These are phyloP conservation scores for Trichoderma sp. DNA, from an alignment of 2,329 filamentous ascomycete species.

Conservation along the genomic window DNA sequence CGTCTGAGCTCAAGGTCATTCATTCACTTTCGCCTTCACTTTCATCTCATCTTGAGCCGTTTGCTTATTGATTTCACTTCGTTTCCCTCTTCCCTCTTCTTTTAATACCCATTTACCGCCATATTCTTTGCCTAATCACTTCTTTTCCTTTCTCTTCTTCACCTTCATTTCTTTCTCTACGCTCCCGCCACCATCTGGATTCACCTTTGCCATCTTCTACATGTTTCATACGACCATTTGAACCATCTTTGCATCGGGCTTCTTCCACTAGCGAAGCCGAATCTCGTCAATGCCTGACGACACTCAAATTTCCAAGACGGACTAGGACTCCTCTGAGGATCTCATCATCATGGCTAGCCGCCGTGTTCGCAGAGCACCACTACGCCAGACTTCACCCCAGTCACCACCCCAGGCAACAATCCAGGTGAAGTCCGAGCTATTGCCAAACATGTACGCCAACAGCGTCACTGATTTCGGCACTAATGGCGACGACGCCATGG, in stretches of 20 bases:
- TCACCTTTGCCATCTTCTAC: neutral
- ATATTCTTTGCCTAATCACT: neutral
- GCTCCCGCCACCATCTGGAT: no score
- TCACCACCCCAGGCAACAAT: neutral
- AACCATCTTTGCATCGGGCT: neutral
- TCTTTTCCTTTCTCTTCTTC: neutral
- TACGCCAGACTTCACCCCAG: neutral
- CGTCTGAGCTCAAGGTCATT: slow-evolving; percentile 1
- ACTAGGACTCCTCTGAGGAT: neutral
- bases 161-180: neutral
- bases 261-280: neutral
- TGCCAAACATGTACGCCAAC: slow-evolving; percentile 21
- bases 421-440: slow-evolving; percentile 27
- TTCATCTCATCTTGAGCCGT: neutral
- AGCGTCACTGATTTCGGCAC: slow-evolving; percentile 19
- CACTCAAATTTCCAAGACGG: neutral
- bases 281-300: neutral
- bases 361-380: neutral
- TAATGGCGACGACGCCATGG: slow-evolving; percentile 24
- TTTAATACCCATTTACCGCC: neutral
- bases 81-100: neutral
- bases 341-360: slow-evolving; percentile 24
- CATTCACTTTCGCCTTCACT: slow-evolving; percentile 8
- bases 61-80: neutral
- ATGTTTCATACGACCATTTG: neutral